Evolutionary conservation across 495 filamentous ascomycete species (phyloP).

Genomic region (Pyronema domesticum): DNA sequence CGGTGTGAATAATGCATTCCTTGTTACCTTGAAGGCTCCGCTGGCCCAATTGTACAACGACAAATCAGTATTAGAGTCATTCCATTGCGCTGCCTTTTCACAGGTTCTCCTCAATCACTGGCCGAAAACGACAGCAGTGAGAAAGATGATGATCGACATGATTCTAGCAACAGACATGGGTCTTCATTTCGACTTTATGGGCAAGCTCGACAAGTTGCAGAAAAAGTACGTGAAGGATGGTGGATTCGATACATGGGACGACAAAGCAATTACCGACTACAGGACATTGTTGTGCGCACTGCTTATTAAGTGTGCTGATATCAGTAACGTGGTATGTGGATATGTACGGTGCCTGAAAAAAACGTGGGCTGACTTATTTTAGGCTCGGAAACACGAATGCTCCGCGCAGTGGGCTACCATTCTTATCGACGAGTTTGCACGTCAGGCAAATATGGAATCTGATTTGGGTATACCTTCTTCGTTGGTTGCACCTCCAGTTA

Average conservation of each 20-base stretch:
- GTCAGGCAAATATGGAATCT: conserved; percentile 79
- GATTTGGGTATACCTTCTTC: conserved; percentile 75
- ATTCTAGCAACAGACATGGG: conserved; percentile 97
- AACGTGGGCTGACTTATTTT: conserved; percentile 19
- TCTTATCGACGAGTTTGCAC: conserved; percentile 80
- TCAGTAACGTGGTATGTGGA: conserved; percentile 77
- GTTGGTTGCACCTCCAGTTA: conserved; percentile 66
- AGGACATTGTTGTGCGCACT: conserved; percentile 67
- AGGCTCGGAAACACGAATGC: conserved; percentile 67
- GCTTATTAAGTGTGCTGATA: conserved; percentile 94
- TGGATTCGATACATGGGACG: conserved; percentile 50
- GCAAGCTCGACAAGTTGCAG: conserved; percentile 57
- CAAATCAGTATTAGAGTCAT: conserved; percentile 87
- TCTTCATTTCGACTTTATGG: conserved; percentile 90
- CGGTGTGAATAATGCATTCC: conserved; percentile 92
- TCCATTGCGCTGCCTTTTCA: conserved; percentile 92
- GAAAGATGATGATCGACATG: conserved; percentile 81
- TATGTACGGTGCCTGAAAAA: conserved; percentile 23
- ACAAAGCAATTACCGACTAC: conserved; percentile 48
- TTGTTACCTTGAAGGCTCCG: conserved; percentile 81
- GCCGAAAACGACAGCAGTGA: conserved; percentile 58
- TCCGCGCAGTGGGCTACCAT: conserved; percentile 78
- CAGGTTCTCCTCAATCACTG: conserved; percentile 89
- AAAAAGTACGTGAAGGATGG: conserved; percentile 49
- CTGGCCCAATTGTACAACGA: conserved; percentile 97